phyloP scores from a whole-genome alignment of 495 filamentous ascomycete genomes.

The Tuber umbilicatum region DNA sequence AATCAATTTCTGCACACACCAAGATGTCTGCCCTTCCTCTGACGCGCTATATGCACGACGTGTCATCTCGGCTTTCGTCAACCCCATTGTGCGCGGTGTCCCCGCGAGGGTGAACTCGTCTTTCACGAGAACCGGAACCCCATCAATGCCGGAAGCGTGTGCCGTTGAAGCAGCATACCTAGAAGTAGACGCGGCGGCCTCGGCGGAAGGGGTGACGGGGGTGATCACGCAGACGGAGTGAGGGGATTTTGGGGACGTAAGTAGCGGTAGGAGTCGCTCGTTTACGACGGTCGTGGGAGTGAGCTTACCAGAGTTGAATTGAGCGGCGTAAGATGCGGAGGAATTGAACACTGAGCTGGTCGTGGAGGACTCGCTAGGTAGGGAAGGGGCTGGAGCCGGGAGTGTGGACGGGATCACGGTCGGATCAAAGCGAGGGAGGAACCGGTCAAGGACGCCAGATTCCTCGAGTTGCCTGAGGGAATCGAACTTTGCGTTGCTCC shows the following conservation, averaged over 20 bases:
- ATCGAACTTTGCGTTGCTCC: slow-evolving; percentile 69
- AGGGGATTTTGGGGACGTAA: slow-evolving; percentile 17
- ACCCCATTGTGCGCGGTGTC: slow-evolving; percentile 61
- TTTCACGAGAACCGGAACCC: slow-evolving; percentile 79
- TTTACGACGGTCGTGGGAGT: slow-evolving; percentile 68
- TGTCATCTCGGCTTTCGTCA: slow-evolving; percentile 44
- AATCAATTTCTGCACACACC: slow-evolving; percentile 68
- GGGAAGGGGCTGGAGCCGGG: slow-evolving; percentile 41
- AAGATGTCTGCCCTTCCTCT: slow-evolving; percentile 54
- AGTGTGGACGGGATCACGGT: slow-evolving; percentile 59
- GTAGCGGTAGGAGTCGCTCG: slow-evolving; percentile 12
- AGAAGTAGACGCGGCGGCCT: slow-evolving; percentile 47
- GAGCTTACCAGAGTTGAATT: slow-evolving; percentile 60
- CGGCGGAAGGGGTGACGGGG: slow-evolving; percentile 13
- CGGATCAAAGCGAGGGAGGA: slow-evolving; percentile 68
- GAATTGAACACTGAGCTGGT: slow-evolving; percentile 55
- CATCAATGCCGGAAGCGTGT: slow-evolving; percentile 61
- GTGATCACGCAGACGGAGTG: slow-evolving; percentile 27
- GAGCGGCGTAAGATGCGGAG: slow-evolving; percentile 66
- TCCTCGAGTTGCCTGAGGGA: slow-evolving; percentile 50
- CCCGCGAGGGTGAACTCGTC: slow-evolving; percentile 75
- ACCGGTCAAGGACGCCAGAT: slow-evolving; percentile 48
- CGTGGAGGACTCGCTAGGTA: slow-evolving; percentile 37
- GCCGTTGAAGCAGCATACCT: slow-evolving; percentile 61
- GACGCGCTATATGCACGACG: slow-evolving; percentile 49